Percentiles rank a stretch among this genome's conserved stretches.
Evolutionary conservation across 2,329 filamentous ascomycete genomes (phyloP).

Genomic region (Pseudohalonectria lignicola): DNA sequence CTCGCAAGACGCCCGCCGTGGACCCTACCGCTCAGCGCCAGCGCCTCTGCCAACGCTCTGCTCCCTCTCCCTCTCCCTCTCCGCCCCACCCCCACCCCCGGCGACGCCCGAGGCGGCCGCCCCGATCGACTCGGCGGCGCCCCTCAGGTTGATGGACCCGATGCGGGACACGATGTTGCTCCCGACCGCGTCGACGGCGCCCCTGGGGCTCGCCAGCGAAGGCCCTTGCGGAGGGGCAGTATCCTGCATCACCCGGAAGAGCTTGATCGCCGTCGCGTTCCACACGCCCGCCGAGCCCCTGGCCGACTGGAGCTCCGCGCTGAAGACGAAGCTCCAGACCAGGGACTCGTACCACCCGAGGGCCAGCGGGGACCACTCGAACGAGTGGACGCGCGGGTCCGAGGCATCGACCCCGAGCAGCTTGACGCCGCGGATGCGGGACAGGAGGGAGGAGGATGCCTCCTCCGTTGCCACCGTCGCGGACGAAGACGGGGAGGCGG

Average conservation of each 20-base stretch:
- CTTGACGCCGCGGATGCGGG: constrained; percentile 46
- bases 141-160: constrained; percentile 65
- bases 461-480: constrained; percentile 18
- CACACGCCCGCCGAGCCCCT: constrained; percentile 86
- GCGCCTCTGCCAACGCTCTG: not conserved
- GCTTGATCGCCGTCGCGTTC: constrained; percentile 79
- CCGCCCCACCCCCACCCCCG: not conserved
- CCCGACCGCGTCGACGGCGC: constrained; percentile 86
- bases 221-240: constrained; percentile 63
- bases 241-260: constrained; percentile 88
- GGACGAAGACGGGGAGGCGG: constrained; percentile 26
- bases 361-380: constrained; percentile 85
- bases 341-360: constrained; percentile 94
- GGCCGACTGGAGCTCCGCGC: constrained; percentile 76
- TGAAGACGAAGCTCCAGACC: constrained; percentile 88
- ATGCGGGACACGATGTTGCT: constrained; percentile 83
- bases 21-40: not conserved
- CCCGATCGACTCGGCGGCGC: constrained; percentile 16
- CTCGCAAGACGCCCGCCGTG: too few relatives aligned
- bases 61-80: not conserved
- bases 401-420: constrained; percentile 61
- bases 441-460: constrained; percentile 19
- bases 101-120: too few relatives aligned
- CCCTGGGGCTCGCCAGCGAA: constrained; percentile 71
- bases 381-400: constrained; percentile 65